phyloP scores from a whole-genome alignment of 371 early-diverging fungal genomes.

The Mortierella sp. region DNA sequence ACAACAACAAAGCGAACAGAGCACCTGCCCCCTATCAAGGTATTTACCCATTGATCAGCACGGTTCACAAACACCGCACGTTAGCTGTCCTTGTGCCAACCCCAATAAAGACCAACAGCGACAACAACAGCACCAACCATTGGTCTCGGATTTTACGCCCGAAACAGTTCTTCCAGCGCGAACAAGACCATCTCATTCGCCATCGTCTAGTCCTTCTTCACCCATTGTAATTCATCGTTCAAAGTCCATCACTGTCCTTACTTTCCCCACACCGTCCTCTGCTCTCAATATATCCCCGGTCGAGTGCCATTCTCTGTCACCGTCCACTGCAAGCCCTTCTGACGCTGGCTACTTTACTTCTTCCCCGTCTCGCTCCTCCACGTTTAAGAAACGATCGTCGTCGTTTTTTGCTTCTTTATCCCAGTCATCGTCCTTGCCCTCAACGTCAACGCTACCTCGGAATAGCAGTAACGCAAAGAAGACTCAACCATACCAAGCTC shows the following conservation, averaged over 20 bases:
- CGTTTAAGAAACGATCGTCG: constrained; percentile 18
- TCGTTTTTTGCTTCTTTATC: constrained; percentile 33
- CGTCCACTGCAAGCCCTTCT: constrained; percentile 32
- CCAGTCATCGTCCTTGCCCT: constrained; percentile 16
- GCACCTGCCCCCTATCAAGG: background rate
- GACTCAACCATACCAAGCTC: constrained; percentile 20
- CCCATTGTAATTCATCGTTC: constrained; percentile 39
- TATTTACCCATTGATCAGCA: constrained; percentile 7
- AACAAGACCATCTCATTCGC: constrained; percentile 6
- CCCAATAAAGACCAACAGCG: background rate
- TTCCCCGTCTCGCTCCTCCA: constrained; percentile 14
- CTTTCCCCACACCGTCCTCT: constrained; percentile 20
- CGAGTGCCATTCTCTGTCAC: constrained; percentile 50
- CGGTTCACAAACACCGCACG: constrained; percentile 22
- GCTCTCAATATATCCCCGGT: constrained; percentile 52
- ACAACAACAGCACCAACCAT: background rate
- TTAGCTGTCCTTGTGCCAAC: constrained; percentile 9
- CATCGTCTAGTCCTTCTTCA: background rate
- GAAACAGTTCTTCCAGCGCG: background rate
- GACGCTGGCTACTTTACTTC: constrained; percentile 30
- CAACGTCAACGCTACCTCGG: constrained; percentile 1
- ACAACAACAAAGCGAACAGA: background rate
- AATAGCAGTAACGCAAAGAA: background rate
- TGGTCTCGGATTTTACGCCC: constrained; percentile 8
- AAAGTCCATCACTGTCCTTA: constrained; percentile 27